phyloP scores from a whole-genome alignment of 2,329 filamentous ascomycete genomes.

The Fusarium marasasianum region DNA sequence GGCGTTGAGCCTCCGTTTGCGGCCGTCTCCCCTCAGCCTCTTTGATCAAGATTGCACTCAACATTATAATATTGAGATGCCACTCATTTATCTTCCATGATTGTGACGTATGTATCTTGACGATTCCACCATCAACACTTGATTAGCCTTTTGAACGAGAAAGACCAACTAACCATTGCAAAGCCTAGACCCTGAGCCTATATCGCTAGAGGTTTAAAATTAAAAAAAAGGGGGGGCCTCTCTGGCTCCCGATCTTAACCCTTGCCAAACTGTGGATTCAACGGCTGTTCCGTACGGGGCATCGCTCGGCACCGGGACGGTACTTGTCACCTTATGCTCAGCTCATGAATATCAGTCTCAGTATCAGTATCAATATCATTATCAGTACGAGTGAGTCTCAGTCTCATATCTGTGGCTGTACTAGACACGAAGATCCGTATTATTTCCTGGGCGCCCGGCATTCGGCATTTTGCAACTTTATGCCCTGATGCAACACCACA shows the following conservation, averaged over 20 bases:
- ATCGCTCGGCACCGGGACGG: conserved; percentile 39
- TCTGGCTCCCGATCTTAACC: conserved; percentile 14
- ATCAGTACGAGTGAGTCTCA: not conserved
- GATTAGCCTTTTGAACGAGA: not conserved
- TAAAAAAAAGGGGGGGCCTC: conserved; percentile 8
- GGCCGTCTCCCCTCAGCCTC: not conserved
- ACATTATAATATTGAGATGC: not conserved
- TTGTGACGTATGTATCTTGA: not conserved
- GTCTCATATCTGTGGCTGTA: conserved; percentile 7
- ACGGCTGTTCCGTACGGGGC: conserved; percentile 38
- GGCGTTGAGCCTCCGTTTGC: conserved; percentile 27
- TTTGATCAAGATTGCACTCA: not conserved
- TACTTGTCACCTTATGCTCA: conserved; percentile 41
- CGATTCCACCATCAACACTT: not conserved
- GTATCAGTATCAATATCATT: not conserved
- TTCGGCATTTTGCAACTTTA: conserved; percentile 24
- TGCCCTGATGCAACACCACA: not conserved
- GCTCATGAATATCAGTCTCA: conserved; percentile 17
- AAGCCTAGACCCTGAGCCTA: not conserved
- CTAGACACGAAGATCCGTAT: not conserved
- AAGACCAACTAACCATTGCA: not conserved
- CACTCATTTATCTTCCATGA: not conserved
- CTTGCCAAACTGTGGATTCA: conserved; percentile 10
- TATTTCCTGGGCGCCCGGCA: conserved; percentile 13
- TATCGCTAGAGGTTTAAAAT: conserved; percentile 1